Evolutionary conservation across 2,329 filamentous ascomycete species (phyloP), one percentile per base, ranked within the genome.

Genomic region (Tricladium varicosporioides): DNA sequence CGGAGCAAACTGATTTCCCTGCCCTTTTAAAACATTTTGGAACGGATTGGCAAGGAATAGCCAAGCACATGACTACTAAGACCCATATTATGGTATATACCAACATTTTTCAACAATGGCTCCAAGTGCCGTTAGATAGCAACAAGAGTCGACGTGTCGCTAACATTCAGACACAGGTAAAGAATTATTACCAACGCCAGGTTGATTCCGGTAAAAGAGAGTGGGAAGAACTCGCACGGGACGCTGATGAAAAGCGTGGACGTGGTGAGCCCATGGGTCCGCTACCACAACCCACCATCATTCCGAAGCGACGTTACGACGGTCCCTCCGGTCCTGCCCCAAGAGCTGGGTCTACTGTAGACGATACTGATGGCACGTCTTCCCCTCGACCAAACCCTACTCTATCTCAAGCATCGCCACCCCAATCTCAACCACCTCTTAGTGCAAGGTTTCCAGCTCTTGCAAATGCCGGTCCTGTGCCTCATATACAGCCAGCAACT

Each of bases 21-120:
- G 81, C 80, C 55, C 79, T 91, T 57, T 77, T 94, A 48, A 81
- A 79, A 51, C 82, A 90, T 54, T 93, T 91, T 74, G 90, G 90
- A 57, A 91, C 87, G 14, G 89, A 94, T 69, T 94, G 89, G 83
- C 76, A 77, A 49, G 83, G 82, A 4, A 93, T 93, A 72, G 87
- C 90, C 43, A 79, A 79, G 51, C 85, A 91, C 65, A 92, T 94
- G 87, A 86, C 87, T 50, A 91, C 89, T 4, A 93, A 93, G 74
- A 93, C 90, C 15, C 82, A 87, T 55, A 88, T 89, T n/a, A 94
- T 94, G 90, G 90, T 89, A 78, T 71, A 79, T 69, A 64, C 53
- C 50, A 46, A 49, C 48, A 45, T 54, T 63, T 68, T 65, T 66
- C 63, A 67, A 65, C 71, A 65, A 63, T 61, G 57, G 60, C 48